phyloP scores from a whole-genome alignment of 352 stramenopile species.

The Plasmopara viticola region DNA sequence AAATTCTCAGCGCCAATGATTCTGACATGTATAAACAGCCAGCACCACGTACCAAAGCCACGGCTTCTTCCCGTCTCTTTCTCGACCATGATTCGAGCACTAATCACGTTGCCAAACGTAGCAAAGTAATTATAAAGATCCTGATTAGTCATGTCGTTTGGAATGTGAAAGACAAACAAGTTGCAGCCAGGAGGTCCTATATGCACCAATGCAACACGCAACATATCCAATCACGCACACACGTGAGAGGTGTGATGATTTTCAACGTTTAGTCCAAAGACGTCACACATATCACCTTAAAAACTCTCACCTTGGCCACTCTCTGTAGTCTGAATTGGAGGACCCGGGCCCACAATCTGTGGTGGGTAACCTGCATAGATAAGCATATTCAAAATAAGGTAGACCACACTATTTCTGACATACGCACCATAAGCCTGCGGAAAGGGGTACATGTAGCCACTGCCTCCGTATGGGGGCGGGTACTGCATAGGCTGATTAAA shows the following conservation, averaged over 20 bases:
- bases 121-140: conserved; percentile 96
- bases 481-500: conserved; percentile 80
- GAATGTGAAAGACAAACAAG: conserved; percentile 98
- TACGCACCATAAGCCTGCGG: conserved; percentile 68
- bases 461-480: conserved; percentile 57
- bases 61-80: conserved; percentile 92
- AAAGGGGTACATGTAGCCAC: conserved; percentile 84
- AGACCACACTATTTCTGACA: neutral
- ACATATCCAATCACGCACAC: conserved; percentile 36
- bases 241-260: conserved; percentile 30
- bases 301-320: conserved; percentile 69
- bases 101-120: conserved; percentile 94
- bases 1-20: neutral
- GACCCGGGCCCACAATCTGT: conserved; percentile 75
- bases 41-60: conserved; percentile 76
- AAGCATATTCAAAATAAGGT: neutral
- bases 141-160: conserved; percentile 96
- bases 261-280: conserved; percentile 40
- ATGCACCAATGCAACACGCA: conserved; percentile 36
- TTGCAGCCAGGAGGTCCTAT: conserved; percentile 92
- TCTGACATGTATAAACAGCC: neutral
- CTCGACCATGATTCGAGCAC: conserved; percentile 95
- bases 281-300: conserved; percentile 24
- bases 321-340: conserved; percentile 85
- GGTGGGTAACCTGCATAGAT: conserved; percentile 59